Evolutionary conservation across 441 rosid genomes (phyloP), one percentile per base, ranked within the genome.

Genomic region (Populus hybrid): DNA sequence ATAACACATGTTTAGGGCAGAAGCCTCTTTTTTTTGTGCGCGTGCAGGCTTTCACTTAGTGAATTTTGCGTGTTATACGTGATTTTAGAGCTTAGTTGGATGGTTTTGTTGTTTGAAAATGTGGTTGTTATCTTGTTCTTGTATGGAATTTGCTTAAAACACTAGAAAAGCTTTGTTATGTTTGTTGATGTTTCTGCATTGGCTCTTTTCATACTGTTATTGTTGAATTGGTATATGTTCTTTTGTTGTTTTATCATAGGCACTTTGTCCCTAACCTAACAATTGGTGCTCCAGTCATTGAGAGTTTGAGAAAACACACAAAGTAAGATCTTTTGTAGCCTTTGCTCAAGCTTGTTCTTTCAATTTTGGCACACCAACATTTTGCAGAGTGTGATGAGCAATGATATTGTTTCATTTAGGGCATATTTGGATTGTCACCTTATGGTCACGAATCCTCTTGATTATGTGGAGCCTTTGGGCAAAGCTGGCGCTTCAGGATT

Each of bases 401-500:
- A 65, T 65, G 69, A 1, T 40, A 40, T 40, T 40, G 14, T 46
- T 46, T 46, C 34, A 26, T 66, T 23, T 9, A 66, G 28, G 69
- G 93, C 96, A 59, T 95, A 90, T 86, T 85, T 95, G 78, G 99
- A 95, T 85, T 95, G 99, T 82, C 99, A 92, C 85, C 90, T 95
- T 72, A 92, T 95, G 98, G 99, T 95, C 61, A 89, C 93, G 66
- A 93, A 95, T 83, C 99, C 99, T 10, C 81, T 92, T 76, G 99
- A 93, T 89, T 95, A 95, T 80, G 88, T 95, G 57, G 91, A 95
- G 73, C 88, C 88, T 36, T 79, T 95, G 76, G 89, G 88, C 63
- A 89, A 92, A 78, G 95, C 98, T 70, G 98, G 98, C 46, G 98
- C 99, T 18, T 93, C 99, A 40, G 93, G 98, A 73, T 93, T 95